Evolutionary conservation across 2,329 filamentous ascomycete genomes (phyloP).

Genomic region (Aspergillus felis): DNA sequence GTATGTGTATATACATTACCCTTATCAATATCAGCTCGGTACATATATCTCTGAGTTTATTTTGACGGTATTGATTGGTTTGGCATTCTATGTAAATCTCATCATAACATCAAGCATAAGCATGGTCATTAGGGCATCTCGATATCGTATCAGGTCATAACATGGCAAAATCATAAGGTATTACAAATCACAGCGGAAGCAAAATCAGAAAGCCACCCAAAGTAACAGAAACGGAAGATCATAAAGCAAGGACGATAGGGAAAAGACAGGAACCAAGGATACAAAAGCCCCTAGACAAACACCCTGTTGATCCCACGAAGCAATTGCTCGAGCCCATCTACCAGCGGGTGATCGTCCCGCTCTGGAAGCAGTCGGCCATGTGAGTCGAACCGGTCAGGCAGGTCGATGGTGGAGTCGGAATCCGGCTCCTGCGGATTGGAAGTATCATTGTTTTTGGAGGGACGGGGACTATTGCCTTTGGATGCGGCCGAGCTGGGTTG

Average conservation of each 20-base stretch:
- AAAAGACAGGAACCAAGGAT: not conserved
- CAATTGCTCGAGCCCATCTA: constrained; percentile 34
- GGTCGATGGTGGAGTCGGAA: constrained; percentile 43
- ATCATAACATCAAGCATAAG: not conserved
- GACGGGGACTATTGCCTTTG: constrained; percentile 3
- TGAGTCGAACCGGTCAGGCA: constrained; percentile 43
- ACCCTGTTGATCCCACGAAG: constrained; percentile 28
- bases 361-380: constrained; percentile 36
- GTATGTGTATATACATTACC: constrained; percentile 12
- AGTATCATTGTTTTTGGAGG: not conserved
- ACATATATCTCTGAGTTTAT: not conserved
- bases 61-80: not conserved
- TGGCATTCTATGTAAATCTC: not conserved
- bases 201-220: not conserved
- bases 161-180: not conserved
- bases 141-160: not conserved
- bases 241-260: not conserved
- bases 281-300: constrained; percentile 15
- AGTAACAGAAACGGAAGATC: not conserved
- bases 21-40: not conserved
- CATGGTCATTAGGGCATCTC: not conserved
- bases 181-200: not conserved
- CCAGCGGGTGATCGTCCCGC: constrained; percentile 29
- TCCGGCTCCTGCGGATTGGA: constrained; percentile 21
- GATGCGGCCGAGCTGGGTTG: not conserved